Percentiles rank a stretch among this genome's conserved stretches.
Conservation (phyloP, 331 rosid genomes). For the Quercus lobata region DNA sequence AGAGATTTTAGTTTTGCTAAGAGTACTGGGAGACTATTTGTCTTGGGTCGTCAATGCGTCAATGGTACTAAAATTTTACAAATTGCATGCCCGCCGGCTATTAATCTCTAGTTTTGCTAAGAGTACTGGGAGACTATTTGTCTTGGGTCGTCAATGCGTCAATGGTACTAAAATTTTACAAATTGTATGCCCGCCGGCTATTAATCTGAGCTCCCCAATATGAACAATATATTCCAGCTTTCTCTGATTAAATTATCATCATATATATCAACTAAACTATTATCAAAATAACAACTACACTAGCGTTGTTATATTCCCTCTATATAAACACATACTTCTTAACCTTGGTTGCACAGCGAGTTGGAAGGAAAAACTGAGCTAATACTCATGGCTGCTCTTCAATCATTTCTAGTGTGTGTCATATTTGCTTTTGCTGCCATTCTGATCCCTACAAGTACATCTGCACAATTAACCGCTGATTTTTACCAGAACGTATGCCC, state of each 20-base stretch:
- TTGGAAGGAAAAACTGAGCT: neutral
- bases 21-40: too few relatives aligned
- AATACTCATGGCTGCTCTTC: conserved; percentile 31
- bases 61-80: too few relatives aligned
- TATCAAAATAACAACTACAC: neutral
- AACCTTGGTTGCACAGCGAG: neutral
- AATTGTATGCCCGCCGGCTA: too few relatives aligned
- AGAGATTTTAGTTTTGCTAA: too few relatives aligned
- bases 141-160: too few relatives aligned
- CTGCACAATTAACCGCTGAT: conserved; percentile 27
- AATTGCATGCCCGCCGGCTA: too few relatives aligned
- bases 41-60: too few relatives aligned
- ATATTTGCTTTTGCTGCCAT: conserved; percentile 12
- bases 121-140: too few relatives aligned
- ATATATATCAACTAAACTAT: neutral
- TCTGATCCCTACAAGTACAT: conserved; percentile 13
- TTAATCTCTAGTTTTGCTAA: too few relatives aligned
- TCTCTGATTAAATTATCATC: neutral
- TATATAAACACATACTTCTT: conserved; percentile 16
- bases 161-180: too few relatives aligned
- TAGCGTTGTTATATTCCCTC: neutral
- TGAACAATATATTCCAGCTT: too few relatives aligned
- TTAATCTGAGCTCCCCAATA: too few relatives aligned
- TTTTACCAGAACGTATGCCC: conserved; percentile 38
- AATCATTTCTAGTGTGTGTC: conserved; percentile 8